A percentile compares a stretch with the other conserved stretches of the same genome.
These are phyloP conservation scores for Vitis hybrid DNA, from an alignment of 177 flowering plant species.

Conservation along the genomic window DNA sequence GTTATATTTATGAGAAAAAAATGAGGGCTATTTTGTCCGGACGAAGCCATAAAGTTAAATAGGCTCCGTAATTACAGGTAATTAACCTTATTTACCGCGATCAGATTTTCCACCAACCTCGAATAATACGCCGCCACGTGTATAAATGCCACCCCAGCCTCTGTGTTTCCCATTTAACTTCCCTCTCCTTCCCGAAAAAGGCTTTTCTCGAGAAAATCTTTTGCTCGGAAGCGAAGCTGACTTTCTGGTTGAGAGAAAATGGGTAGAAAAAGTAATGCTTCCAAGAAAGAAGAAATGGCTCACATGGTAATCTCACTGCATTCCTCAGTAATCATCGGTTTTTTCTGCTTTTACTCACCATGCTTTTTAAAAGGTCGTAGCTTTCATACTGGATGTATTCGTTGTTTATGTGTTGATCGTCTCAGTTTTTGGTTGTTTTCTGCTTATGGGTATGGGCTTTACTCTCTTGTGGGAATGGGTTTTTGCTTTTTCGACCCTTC, in stretches of 20 bases:
- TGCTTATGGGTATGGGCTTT: not conserved
- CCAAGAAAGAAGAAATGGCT: not conserved
- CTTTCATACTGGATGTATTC: too few relatives aligned
- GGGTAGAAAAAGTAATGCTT: constrained; percentile 9
- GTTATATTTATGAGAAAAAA: too few relatives aligned
- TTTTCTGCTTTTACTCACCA: not conserved
- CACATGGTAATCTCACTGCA: constrained; percentile 1
- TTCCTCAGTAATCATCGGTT: not conserved
- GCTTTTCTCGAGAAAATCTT: not conserved
- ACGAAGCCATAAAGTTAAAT: too few relatives aligned
- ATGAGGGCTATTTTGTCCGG: too few relatives aligned
- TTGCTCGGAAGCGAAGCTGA: not conserved
- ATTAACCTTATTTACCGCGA: too few relatives aligned
- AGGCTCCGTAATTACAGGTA: too few relatives aligned
- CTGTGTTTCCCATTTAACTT: too few relatives aligned
- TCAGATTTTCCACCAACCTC: too few relatives aligned
- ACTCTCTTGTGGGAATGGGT: not conserved
- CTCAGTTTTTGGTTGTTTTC: not conserved
- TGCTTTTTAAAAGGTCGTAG: too few relatives aligned
- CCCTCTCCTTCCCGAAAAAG: too few relatives aligned
- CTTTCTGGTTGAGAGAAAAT: not conserved
- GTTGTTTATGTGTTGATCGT: not conserved
- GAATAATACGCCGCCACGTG: too few relatives aligned
- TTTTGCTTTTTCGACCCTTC: not conserved
- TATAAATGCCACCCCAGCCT: too few relatives aligned